A percentile compares a stretch with the other conserved stretches of the same genome.
phyloP scores from a whole-genome alignment of 441 rosid genomes.

The Populus hybrid region DNA sequence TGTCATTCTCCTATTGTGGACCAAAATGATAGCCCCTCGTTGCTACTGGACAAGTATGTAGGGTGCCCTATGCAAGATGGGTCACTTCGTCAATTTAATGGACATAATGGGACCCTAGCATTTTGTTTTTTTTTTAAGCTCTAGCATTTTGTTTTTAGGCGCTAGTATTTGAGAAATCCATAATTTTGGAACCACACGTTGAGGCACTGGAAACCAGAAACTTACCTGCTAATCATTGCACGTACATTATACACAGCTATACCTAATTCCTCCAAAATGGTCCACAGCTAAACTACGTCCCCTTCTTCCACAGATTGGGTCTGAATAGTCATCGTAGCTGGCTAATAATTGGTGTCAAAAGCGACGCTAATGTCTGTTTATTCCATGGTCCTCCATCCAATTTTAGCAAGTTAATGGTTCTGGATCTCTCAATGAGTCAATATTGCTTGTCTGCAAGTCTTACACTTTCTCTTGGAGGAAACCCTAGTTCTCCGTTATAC shows the following conservation, averaged over 20 bases:
- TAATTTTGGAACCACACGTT: not conserved
- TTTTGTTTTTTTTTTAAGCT: no score
- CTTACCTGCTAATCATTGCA: not conserved
- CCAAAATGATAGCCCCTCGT: not conserved
- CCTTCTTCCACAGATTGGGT: no score
- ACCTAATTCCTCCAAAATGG: not conserved
- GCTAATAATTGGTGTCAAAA: no score
- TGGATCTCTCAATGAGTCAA: no score
- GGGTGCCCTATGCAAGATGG: not conserved
- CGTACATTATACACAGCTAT: not conserved
- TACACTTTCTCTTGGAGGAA: no score
- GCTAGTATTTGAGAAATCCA: not conserved
- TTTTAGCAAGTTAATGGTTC: no score
- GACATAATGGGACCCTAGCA: not conserved
- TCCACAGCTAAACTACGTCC: not conserved
- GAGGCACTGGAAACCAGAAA: not conserved
- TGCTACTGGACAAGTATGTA: not conserved
- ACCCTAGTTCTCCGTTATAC: no score
- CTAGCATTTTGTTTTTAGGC: not conserved
- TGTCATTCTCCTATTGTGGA: no score
- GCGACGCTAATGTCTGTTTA: no score
- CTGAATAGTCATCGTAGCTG: no score
- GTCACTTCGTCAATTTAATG: not conserved
- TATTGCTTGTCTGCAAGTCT: no score
- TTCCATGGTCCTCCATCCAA: no score